Conservation (phyloP, 2,329 filamentous ascomycete species). For the Oidium heveae region DNA sequence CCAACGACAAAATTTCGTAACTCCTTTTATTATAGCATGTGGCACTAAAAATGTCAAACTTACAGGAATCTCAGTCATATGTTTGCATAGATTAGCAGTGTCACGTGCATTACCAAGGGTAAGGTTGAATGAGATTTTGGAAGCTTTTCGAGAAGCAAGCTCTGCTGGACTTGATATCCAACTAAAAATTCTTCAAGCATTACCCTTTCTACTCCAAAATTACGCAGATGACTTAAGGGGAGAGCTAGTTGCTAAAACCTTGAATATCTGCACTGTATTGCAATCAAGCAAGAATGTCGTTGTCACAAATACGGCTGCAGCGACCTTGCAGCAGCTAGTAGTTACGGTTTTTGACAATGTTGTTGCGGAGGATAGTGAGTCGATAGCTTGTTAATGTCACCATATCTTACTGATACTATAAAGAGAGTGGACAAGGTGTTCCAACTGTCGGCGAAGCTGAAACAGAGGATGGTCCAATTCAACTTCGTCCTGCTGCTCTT, state of each 20-base stretch:
- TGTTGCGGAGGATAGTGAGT: conserved; percentile 50
- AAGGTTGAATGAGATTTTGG: conserved; percentile 63
- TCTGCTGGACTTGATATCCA: conserved; percentile 69
- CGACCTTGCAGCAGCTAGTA: conserved; percentile 85
- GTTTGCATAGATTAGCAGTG: conserved; percentile 70
- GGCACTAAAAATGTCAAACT: conserved; percentile 76
- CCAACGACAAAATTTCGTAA: conserved; percentile 59
- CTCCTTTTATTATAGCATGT: conserved; percentile 85
- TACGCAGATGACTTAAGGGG: conserved; percentile 63
- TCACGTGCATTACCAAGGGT: conserved; percentile 54
- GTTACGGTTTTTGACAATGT: conserved; percentile 88
- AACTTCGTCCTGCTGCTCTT: conserved; percentile 49
- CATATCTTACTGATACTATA: conserved; percentile 6
- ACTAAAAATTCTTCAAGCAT: conserved; percentile 77
- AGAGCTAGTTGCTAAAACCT: conserved; percentile 51
- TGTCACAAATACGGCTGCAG: conserved; percentile 84
- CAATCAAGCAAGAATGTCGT: conserved; percentile 82
- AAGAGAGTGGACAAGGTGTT: conserved; percentile 20
- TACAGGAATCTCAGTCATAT: conserved; percentile 64
- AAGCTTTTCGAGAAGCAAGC: conserved; percentile 66
- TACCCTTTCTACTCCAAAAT: conserved; percentile 75
- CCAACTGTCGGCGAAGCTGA: conserved; percentile 41
- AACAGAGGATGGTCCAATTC: conserved; percentile 34
- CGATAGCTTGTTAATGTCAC: background rate
- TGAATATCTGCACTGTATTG: conserved; percentile 79